Base-by-base conservation (phyloP, 805 yeast species). In the Candida cerambycidarum region DNA sequence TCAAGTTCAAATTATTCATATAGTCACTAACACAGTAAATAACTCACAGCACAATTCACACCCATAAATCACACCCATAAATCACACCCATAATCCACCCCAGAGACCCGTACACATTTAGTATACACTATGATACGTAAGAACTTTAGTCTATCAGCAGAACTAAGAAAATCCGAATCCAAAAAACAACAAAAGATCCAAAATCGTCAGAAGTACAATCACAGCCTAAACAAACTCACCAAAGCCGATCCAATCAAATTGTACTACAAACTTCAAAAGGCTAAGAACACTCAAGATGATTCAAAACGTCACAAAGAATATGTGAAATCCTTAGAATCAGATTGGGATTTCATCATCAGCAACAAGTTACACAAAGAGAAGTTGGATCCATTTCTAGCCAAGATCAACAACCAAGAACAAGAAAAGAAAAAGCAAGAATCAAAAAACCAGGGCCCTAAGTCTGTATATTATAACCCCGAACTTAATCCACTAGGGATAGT, bases 401-500 rank as follows among this genome's bases (percentile, higher is more conserved):
- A 47, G 37, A 24, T 51, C 18, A 55, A 59, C 37, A 33, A 41
- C 30, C 52, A 55, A 25, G 50, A 55, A 32, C 41, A 43, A 24
- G 47, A 53, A 25, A 45, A 50, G 32, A 44, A 44, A 24, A 43
- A 41, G 31, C 55, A 43, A 35, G 46, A 42, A n/a, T 52, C 44
- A 46, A 66, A 54, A 39, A 59, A 65, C 7, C 60, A 76, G 52
- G 83, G 81, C 1, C 53, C 50, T 21, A 61, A 68, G 29, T 80
- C 86, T 6, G 65, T 80, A 1, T 83, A 76, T 54, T 81, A 78
- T 58, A 83, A 83, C 51, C 80, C 83, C 4, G 86, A 82, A 47
- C 72, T 84, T 65, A 83, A 83, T 46, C 81, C 83, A 2, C 53
- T 71, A 4, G 89, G 89, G 0, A 59, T 54, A 37, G 77, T 81